phyloP scores from a whole-genome alignment of 108 stramenopile genomes.

The Nitzschia sp. region DNA sequence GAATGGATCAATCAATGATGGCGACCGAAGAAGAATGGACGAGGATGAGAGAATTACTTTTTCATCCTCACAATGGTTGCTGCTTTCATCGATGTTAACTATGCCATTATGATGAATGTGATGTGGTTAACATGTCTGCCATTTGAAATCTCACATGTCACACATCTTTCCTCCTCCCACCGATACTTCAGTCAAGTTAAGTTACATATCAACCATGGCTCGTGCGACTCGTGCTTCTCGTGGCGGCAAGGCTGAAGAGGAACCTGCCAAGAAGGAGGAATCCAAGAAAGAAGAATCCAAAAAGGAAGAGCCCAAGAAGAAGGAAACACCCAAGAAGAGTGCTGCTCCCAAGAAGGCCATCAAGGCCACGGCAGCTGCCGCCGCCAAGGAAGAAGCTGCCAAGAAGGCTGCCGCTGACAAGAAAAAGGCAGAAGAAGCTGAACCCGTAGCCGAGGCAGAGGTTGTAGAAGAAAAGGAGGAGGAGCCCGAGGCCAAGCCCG shows the following conservation, averaged over 20 bases:
- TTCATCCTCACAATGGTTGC: too few species aligned
- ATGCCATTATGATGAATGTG: too few species aligned
- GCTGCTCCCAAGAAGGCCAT: not conserved
- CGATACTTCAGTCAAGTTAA: too few species aligned
- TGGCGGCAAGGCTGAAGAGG: not conserved
- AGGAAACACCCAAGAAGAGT: not conserved
- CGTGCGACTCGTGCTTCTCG: not conserved
- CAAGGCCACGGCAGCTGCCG: not conserved
- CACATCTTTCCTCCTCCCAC: not conserved
- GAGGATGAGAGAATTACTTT: too few species aligned
- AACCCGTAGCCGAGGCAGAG: not conserved
- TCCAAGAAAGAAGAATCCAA: not conserved
- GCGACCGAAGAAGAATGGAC: not conserved
- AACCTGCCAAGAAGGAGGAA: slow-evolving; percentile 1
- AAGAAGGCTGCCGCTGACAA: not conserved
- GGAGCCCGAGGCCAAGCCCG: not conserved
- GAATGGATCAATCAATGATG: not conserved
- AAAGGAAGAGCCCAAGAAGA: too few species aligned
- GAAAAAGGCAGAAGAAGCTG: not conserved
- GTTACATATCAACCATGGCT: too few species aligned
- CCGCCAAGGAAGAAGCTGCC: slow-evolving; percentile 1
- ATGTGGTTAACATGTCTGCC: not conserved
- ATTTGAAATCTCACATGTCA: not conserved
- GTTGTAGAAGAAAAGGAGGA: not conserved
- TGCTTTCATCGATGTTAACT: too few species aligned